A percentile compares a stretch with the other conserved stretches of the same genome.
Conservation (phyloP, 345 rosid species). For the Sonneratia alba region DNA sequence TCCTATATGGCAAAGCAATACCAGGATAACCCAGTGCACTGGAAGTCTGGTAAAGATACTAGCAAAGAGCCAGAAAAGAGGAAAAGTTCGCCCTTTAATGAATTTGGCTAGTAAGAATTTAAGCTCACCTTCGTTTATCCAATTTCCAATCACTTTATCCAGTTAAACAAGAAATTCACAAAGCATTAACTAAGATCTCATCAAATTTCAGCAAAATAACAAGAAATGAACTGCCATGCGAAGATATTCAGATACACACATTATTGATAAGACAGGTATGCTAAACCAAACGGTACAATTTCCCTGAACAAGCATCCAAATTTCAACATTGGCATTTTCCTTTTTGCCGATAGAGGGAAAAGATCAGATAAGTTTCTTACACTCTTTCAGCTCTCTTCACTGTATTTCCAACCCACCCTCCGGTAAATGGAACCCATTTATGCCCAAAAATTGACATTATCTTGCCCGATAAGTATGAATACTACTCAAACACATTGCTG, state of each 20-base stretch:
- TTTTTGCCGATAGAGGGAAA: neutral
- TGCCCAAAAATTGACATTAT: neutral
- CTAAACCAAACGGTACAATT: neutral
- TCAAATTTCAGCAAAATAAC: neutral
- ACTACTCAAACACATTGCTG: neutral
- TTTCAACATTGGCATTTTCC: neutral
- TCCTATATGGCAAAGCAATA: neutral
- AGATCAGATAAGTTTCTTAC: neutral
- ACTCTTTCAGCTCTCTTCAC: neutral
- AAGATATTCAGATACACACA: neutral
- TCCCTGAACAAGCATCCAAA: neutral
- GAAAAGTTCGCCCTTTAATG: neutral
- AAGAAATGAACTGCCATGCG: neutral
- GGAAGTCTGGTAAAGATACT: neutral
- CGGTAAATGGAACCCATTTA: neutral
- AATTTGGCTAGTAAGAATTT: no score
- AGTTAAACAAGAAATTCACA: no score
- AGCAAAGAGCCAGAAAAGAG: neutral
- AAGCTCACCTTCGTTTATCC: no score
- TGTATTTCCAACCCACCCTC: neutral
- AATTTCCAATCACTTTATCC: no score
- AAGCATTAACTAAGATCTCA: neutral
- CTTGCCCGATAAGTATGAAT: neutral
- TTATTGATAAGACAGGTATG: neutral
- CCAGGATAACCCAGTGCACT: neutral